phyloP scores from a whole-genome alignment of 768 basidiomycete species.

The Tricholoma saponaceum region DNA sequence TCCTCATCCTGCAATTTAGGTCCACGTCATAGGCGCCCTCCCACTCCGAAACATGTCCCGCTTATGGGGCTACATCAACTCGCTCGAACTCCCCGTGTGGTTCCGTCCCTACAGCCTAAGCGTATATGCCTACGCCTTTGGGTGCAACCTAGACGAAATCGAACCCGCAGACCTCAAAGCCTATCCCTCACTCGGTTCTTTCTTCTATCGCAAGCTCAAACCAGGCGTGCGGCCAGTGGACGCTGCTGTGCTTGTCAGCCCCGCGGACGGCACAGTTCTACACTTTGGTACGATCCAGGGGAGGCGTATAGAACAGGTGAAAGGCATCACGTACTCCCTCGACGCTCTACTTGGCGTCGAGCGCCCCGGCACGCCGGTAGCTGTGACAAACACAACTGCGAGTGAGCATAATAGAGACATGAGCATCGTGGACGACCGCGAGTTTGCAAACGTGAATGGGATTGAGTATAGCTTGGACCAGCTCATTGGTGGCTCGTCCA shows the following conservation, averaged over 20 bases:
- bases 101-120: constrained; percentile 87
- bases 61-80: constrained; percentile 95
- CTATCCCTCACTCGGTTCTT: constrained; percentile 88
- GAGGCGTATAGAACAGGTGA: constrained; percentile 89
- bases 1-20: constrained; percentile 37
- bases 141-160: constrained; percentile 91
- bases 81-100: constrained; percentile 91
- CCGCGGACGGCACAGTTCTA: constrained; percentile 89
- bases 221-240: constrained; percentile 79
- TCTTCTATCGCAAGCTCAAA: constrained; percentile 90
- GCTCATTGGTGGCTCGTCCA: constrained; percentile 63
- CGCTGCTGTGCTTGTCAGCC: constrained; percentile 75
- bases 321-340: constrained; percentile 95
- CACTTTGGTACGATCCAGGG: constrained; percentile 86
- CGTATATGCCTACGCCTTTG: constrained; percentile 84
- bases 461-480: constrained; percentile 93
- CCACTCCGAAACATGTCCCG: constrained; percentile 95
- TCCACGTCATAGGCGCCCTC: constrained; percentile 94
- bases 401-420: constrained; percentile 42
- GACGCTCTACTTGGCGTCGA: constrained; percentile 88
- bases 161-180: constrained; percentile 71
- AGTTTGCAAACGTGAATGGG: constrained; percentile 96
- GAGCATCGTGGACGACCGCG: constrained; percentile 72
- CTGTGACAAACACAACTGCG: constrained; percentile 35
- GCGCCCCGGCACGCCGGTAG: constrained; percentile 37